These are phyloP conservation scores for Fraxinus anomala DNA, from an alignment of 257 asterid genomes.

Conservation along the genomic window DNA sequence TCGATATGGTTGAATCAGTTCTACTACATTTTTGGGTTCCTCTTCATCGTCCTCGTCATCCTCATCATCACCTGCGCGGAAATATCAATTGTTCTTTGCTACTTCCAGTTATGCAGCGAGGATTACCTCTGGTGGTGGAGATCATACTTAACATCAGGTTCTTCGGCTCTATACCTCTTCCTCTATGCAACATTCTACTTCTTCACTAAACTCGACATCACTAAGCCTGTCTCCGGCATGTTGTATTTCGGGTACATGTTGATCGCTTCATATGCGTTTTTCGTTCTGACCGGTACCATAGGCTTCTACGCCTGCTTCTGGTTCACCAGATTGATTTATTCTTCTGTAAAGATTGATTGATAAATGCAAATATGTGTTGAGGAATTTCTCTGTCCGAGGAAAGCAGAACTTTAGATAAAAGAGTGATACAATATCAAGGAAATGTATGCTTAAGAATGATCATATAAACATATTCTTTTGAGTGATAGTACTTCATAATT, in stretches of 20 bases:
- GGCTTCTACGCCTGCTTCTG: slow-evolving; percentile 78
- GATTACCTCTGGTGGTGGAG: slow-evolving; percentile 92
- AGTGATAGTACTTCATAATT: neutral
- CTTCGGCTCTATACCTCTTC: slow-evolving; percentile 71
- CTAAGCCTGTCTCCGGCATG: slow-evolving; percentile 66
- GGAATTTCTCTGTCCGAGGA: neutral
- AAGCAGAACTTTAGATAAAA: neutral
- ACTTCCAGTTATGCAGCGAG: slow-evolving; percentile 80
- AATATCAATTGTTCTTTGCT: slow-evolving; percentile 72
- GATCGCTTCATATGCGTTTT: slow-evolving; percentile 67
- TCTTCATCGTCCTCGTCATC: slow-evolving; percentile 70
- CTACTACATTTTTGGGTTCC: slow-evolving; percentile 85
- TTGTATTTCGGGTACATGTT: slow-evolving; percentile 80
- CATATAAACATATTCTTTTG: neutral
- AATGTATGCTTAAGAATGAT: neutral
- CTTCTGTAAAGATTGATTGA: slow-evolving; percentile 80
- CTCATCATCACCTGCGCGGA: slow-evolving; percentile 78
- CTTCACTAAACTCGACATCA: slow-evolving; percentile 79
- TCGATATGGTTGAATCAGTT: slow-evolving; percentile 85
- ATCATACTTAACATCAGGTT: slow-evolving; percentile 68
- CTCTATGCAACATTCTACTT: slow-evolving; percentile 77
- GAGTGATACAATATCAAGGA: neutral
- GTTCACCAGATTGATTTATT: slow-evolving; percentile 79
- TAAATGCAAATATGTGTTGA: neutral
- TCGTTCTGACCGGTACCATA: slow-evolving; percentile 71